Base-by-base conservation (phyloP, 169 alveolate species). In the Eimeria sp. region DNA sequence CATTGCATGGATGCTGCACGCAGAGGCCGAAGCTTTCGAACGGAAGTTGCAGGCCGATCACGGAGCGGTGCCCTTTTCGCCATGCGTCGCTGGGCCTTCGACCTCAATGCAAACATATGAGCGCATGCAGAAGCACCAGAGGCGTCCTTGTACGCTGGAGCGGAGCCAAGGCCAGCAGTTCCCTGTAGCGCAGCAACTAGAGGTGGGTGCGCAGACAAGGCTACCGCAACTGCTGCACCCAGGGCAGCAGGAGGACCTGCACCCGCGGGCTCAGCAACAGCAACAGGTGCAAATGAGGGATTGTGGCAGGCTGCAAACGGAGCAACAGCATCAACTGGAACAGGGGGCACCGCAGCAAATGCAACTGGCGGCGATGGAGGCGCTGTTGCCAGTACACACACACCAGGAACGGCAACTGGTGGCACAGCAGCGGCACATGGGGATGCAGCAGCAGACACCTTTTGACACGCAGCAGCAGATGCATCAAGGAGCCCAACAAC, bases 231-330 rank as follows among this genome's bases (percentile, higher is more conserved):
- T 16, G 63, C 63, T 54, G 63, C 63, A 54, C 22, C 63, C 11
- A 54, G 63, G 63, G 18, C 22, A 67, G 84, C 84, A 73, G 54
- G 54, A 73, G 84, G 27, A 16, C 51, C 45, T n/a, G 84, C 84
- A 73, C 18, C 63, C 1, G 63, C 11, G 63, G 11, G 63, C 63
- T 11, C 63, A 54, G 63, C 1, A 54, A 49, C 63, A 54, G 63
- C 1, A 54, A 49, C 84, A 73, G 84, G 18, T n/a, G 84, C 57
- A 73, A 22, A 57, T n/a, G 49, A 9, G 9, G 84, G 54, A 34
- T 27, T 16, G 13, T 45, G 58, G 4, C 25, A 27, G 7, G 84
- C 84, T n/a, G 27, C 84, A 73, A 30, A 45, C 10, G 54, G 25
- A 67, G 47, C 78, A 67, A n/a, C 78, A n/a, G 78, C 78, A 67